Evolutionary conservation across 495 filamentous ascomycete genomes (phyloP).

Genomic region (Podospora pseudocomata): DNA sequence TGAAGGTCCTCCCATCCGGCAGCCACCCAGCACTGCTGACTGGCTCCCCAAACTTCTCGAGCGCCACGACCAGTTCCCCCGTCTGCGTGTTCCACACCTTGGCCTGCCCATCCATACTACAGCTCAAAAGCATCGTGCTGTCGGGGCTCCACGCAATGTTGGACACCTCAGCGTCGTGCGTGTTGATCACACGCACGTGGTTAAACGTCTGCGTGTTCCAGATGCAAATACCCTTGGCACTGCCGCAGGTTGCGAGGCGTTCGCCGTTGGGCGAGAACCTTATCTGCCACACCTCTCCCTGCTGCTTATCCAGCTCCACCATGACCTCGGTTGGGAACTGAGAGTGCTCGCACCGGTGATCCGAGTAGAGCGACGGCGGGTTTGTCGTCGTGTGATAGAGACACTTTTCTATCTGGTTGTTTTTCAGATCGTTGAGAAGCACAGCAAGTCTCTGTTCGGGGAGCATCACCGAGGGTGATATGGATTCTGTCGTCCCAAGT

Average conservation of each 20-base stretch:
- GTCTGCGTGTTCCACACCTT: conserved; percentile 80
- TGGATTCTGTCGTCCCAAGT: conserved; percentile 57
- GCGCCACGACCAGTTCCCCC: conserved; percentile 58
- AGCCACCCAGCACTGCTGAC: conserved; percentile 87
- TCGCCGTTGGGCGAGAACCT: conserved; percentile 87
- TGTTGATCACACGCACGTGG: conserved; percentile 58
- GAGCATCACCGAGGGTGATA: conserved; percentile 98
- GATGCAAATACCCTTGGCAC: conserved; percentile 69
- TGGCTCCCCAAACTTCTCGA: conserved; percentile 69
- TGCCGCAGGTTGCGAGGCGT: conserved; percentile 76
- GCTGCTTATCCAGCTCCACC: conserved; percentile 67
- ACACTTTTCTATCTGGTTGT: conserved; percentile 75
- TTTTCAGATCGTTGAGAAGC: conserved; percentile 78
- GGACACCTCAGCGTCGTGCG: conserved; percentile 60
- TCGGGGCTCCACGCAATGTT: conserved; percentile 90
- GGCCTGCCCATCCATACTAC: conserved; percentile 68
- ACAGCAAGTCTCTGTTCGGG: conserved; percentile 87
- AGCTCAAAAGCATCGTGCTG: conserved; percentile 77
- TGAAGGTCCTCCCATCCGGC: conserved; percentile 69
- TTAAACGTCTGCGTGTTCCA: conserved; percentile 73
- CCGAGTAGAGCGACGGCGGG: conserved; percentile 79
- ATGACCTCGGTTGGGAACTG: conserved; percentile 70
- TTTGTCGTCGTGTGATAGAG: conserved; percentile 81
- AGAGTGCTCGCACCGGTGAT: conserved; percentile 77
- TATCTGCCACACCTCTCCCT: conserved; percentile 86